phyloP scores from a whole-genome alignment of 768 basidiomycete species.

The Mycena polygramma region DNA sequence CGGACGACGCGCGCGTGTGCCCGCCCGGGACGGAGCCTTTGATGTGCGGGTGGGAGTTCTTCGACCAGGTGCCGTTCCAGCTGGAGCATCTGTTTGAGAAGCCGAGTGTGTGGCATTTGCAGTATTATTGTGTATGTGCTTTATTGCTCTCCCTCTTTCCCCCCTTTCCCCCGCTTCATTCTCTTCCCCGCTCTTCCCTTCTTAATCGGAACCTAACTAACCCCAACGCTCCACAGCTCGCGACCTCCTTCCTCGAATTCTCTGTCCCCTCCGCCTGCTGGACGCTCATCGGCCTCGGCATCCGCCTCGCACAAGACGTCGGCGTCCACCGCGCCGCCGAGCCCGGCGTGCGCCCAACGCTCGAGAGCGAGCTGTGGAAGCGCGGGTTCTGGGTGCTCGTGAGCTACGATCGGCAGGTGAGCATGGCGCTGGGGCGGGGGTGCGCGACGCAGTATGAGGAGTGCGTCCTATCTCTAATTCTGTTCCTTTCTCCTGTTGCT shows the following conservation, averaged over 20 bases:
- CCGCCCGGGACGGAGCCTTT: constrained; percentile 33
- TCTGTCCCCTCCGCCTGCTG: constrained; percentile 74
- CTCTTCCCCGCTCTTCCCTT: too few relatives aligned
- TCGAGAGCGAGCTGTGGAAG: constrained; percentile 82
- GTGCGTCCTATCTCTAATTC: constrained; percentile 48
- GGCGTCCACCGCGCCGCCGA: constrained; percentile 41
- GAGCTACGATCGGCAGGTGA: constrained; percentile 57
- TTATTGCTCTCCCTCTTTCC: too few relatives aligned
- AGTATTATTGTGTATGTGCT: constrained; percentile 67
- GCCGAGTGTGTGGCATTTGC: constrained; percentile 80
- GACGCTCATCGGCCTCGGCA: constrained; percentile 68
- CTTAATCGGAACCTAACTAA: too few relatives aligned
- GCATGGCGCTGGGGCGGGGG: constrained; percentile 66
- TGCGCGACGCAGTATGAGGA: constrained; percentile 13
- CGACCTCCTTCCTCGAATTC: constrained; percentile 64
- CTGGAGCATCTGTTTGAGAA: constrained; percentile 72
- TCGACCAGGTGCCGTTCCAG: constrained; percentile 75
- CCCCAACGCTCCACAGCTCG: constrained; percentile 52
- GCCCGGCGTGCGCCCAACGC: constrained; percentile 49
- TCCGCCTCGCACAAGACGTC: constrained; percentile 31
- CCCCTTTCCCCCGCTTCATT: background rate
- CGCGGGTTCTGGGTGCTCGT: constrained; percentile 66
- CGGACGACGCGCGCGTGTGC: constrained; percentile 67
- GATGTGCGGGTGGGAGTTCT: constrained; percentile 76
- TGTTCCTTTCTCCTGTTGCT: too few relatives aligned